Conservation (phyloP, 2,329 filamentous ascomycete species). For the Endoconidiophora polonica region DNA sequence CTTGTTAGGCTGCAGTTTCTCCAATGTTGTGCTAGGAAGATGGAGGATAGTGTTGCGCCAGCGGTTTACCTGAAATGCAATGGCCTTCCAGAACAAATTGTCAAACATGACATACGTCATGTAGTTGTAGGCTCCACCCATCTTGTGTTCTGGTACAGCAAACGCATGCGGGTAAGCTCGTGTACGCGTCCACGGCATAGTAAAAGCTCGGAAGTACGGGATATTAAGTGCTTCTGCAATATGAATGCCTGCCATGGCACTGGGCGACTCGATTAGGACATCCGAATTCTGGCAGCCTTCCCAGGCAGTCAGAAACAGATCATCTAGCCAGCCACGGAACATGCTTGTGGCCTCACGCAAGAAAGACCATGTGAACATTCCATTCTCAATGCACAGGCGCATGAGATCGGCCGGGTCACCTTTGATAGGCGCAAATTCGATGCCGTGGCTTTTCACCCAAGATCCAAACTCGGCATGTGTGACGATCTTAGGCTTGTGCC, state of each 20-base stretch:
- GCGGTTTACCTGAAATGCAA: conserved; percentile 74
- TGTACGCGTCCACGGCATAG: conserved; percentile 97
- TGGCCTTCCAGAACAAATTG: conserved; percentile 90
- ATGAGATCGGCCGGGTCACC: conserved; percentile 90
- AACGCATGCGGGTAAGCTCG: conserved; percentile 94
- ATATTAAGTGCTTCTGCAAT: conserved; percentile 86
- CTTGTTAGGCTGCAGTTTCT: conserved; percentile 90
- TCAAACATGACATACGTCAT: conserved; percentile 95
- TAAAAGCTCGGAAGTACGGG: conserved; percentile 93
- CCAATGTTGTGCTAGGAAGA: conserved; percentile 63
- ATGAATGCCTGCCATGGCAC: conserved; percentile 93
- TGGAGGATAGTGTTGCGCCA: conserved; percentile 75
- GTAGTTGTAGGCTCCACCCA: conserved; percentile 90
- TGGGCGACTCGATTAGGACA: conserved; percentile 84
- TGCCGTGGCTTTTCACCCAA: conserved; percentile 86
- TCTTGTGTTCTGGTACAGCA: conserved; percentile 78
- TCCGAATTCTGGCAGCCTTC: conserved; percentile 72
- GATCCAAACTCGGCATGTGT: conserved; percentile 79
- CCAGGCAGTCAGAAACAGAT: conserved; percentile 69
- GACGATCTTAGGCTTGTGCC: conserved; percentile 72
- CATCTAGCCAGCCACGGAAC: conserved; percentile 91
- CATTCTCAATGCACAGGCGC: conserved; percentile 89
- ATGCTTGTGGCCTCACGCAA: conserved; percentile 70
- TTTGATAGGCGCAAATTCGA: conserved; percentile 75
- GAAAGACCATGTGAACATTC: conserved; percentile 90